These are phyloP conservation scores for Diaporthe sp. DNA, from an alignment of 2,329 filamentous ascomycete genomes.

Conservation along the genomic window DNA sequence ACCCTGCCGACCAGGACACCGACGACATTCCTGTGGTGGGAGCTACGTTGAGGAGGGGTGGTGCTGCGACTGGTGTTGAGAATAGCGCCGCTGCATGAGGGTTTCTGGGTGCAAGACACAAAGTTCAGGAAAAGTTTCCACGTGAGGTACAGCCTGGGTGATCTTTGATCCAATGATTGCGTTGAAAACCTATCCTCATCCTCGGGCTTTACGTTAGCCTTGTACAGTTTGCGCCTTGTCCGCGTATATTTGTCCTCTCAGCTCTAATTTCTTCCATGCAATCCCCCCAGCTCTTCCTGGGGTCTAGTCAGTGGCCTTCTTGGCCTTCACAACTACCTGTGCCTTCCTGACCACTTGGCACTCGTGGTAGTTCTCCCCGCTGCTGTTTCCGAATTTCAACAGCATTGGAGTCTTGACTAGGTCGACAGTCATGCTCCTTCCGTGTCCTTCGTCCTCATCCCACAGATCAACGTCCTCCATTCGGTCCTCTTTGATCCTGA, in stretches of 20 bases:
- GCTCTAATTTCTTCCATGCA: no score
- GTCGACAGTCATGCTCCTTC: neutral
- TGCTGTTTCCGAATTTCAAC: neutral
- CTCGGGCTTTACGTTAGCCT: no score
- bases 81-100: neutral
- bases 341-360: neutral
- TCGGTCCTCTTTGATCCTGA: neutral
- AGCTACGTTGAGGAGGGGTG: neutral
- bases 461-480: neutral
- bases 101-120: neutral
- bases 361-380: neutral
- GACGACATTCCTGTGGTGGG: slow-evolving; percentile 15
- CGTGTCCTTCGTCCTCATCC: neutral
- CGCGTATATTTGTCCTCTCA: no score
- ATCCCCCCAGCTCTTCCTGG: rapidly evolving
- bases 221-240: neutral
- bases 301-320: neutral
- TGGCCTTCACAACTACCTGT: neutral
- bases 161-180: no score
- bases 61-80: slow-evolving; percentile 25
- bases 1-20: slow-evolving; percentile 21
- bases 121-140: neutral
- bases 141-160: neutral
- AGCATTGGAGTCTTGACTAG: neutral
- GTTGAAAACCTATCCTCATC: no score